Percentiles rank a stretch among this genome's conserved stretches.
Evolutionary conservation across 1,139 yeast genomes (phyloP).

Genomic region (Williopsis jadinii): DNA sequence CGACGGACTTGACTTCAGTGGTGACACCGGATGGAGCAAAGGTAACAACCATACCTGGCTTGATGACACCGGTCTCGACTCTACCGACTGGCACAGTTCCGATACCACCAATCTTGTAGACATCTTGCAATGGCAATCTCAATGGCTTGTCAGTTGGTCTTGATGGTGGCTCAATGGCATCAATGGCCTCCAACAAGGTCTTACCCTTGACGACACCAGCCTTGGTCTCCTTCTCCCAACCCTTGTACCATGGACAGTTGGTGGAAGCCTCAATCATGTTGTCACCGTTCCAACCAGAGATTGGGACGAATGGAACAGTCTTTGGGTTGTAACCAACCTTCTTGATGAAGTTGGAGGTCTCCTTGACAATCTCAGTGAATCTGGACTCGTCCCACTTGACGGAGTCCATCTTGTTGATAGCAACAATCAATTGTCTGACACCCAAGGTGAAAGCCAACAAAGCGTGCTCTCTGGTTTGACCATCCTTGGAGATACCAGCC

Average conservation of each 20-base stretch:
- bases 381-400: conserved; percentile 80
- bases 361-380: conserved; percentile 78
- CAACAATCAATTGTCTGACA: conserved; percentile 83
- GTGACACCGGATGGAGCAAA: conserved; percentile 91
- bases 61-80: conserved; percentile 88
- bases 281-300: conserved; percentile 94
- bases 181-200: conserved; percentile 85
- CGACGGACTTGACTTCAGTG: conserved; percentile 90
- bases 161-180: conserved; percentile 76
- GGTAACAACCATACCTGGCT: conserved; percentile 46
- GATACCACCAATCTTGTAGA: conserved; percentile 90
- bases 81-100: conserved; percentile 95
- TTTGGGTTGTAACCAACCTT: conserved; percentile 83
- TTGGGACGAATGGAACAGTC: conserved; percentile 87
- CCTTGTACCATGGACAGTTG: conserved; percentile 91
- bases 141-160: conserved; percentile 89
- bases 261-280: conserved; percentile 81
- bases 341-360: conserved; percentile 83
- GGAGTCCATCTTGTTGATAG: conserved; percentile 92
- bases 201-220: conserved; percentile 67
- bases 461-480: conserved; percentile 94
- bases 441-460: conserved; percentile 85
- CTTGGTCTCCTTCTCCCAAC: conserved; percentile 71
- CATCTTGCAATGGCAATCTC: conserved; percentile 89
- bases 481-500: conserved; percentile 92